Evolutionary conservation across 306 rosid genomes (phyloP), one percentile per base, ranked within the genome.

Genomic region (Prunus kanzakura): DNA sequence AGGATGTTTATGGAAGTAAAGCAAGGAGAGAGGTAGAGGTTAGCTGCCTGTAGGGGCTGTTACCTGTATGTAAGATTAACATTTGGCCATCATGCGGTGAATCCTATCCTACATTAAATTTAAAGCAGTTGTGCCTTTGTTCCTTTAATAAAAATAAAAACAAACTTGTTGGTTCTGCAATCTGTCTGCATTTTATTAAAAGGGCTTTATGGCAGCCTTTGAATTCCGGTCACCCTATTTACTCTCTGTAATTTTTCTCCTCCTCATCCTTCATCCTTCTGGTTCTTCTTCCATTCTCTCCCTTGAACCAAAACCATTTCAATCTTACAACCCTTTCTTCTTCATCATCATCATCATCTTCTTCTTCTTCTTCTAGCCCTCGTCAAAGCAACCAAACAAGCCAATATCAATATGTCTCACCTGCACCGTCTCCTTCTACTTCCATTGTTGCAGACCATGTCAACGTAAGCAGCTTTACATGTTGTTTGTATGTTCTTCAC

Each of bases 151-250:
- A 32, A 32, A 32, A 32, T 32, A 32, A 32, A 32, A 46, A 46
- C 13, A 46, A 46, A 46, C 51, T 46, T 46, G 15, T 46, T 12
- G 51, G 15, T 46, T 35, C 38, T 35, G 38, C 41, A 35, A 6
- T 35, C 41, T 35, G 41, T 18, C 9, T 16, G 19, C 57, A 15
- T 58, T 58, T 58, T 58, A 55, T 1, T 20, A 57, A 6, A 18
- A 57, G 64, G 64, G 14, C 0, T 2, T 15, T 10, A 71, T 71
- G 81, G 81, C 63, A 38, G 32, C 56, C 54, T 35, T 76, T 35
- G 81, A 69, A 38, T 51, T 78, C 66, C 79, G 73, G 11, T 72
- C 73, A 52, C 78, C 82, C 15, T 72, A 72, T 56, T 22, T 79
- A 13, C 52, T 72, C 67, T 61, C 76, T 20, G n/a, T 55, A 27